Percentiles rank a stretch among this genome's conserved stretches.
These are phyloP conservation scores for Ustilago shanxiensis DNA, from an alignment of 1,284 basidiomycete species.

Conservation along the genomic window DNA sequence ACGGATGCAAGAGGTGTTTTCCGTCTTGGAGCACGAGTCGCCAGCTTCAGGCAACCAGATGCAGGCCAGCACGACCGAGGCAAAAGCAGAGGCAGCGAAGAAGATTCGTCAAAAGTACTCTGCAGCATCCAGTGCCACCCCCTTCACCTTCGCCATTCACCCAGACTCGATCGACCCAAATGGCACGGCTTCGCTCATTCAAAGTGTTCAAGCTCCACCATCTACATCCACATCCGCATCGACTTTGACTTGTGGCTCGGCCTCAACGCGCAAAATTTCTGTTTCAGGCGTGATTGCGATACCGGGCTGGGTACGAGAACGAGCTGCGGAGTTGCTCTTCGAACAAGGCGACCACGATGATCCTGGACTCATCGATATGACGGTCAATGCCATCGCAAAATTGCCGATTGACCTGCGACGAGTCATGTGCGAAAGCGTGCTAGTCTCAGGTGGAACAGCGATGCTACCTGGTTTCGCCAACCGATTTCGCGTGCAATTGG, in stretches of 20 bases:
- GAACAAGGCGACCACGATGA: slow-evolving; percentile 83
- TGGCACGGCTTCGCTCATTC: slow-evolving; percentile 38
- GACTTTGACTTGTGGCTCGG: slow-evolving; percentile 63
- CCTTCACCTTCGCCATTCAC: slow-evolving; percentile 35
- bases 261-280: slow-evolving; percentile 72
- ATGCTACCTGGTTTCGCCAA: slow-evolving; percentile 93
- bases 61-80: not conserved
- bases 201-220: slow-evolving; percentile 22
- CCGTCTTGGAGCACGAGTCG: slow-evolving; percentile 22
- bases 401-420: slow-evolving; percentile 89
- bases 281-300: slow-evolving; percentile 78
- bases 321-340: slow-evolving; percentile 89
- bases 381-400: slow-evolving; percentile 75
- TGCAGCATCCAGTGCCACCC: slow-evolving; percentile 26
- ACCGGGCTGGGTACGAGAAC: slow-evolving; percentile 93
- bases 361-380: slow-evolving; percentile 78
- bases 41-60: not conserved
- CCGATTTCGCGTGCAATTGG: slow-evolving; percentile 82
- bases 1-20: slow-evolving; percentile 25
- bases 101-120: slow-evolving; percentile 19
- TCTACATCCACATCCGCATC: slow-evolving; percentile 14
- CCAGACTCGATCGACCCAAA: slow-evolving; percentile 27
- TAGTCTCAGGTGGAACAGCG: slow-evolving; percentile 87
- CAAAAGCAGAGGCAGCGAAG: not conserved
- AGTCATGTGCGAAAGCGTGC: slow-evolving; percentile 82